A percentile compares a stretch with the other conserved stretches of the same genome.
These are phyloP conservation scores for Ballota nigra DNA, from an alignment of 257 asterid species.

Conservation along the genomic window DNA sequence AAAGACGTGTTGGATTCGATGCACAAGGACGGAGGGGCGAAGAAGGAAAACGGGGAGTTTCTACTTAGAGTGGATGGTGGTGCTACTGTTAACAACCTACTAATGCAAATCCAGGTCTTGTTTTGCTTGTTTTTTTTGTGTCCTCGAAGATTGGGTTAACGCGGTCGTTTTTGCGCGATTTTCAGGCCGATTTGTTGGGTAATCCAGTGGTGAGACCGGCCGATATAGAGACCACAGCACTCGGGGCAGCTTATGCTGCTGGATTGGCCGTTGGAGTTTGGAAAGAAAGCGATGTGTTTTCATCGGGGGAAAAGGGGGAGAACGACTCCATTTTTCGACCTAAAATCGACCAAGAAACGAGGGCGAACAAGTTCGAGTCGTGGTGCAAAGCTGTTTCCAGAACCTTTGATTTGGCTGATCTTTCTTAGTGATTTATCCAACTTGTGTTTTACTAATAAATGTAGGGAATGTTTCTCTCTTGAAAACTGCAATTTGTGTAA, in stretches of 20 bases:
- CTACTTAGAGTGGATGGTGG: conserved; percentile 95
- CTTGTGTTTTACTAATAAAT: neutral
- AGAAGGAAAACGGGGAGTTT: conserved; percentile 55
- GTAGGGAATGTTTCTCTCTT: neutral
- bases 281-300: conserved; percentile 63
- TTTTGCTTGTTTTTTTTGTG: neutral
- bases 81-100: conserved; percentile 78
- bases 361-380: conserved; percentile 77
- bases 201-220: conserved; percentile 79
- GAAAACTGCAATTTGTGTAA: neutral
- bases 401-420: conserved; percentile 88
- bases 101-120: conserved; percentile 93
- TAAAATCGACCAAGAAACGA: conserved; percentile 40
- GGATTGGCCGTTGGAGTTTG: conserved; percentile 90
- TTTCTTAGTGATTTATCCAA: conserved; percentile 31
- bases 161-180: neutral
- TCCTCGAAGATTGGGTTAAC: neutral
- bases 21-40: conserved; percentile 81
- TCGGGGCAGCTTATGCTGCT: conserved; percentile 96
- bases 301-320: conserved; percentile 55
- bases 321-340: conserved; percentile 57
- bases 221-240: conserved; percentile 91
- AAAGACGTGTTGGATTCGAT: conserved; percentile 90
- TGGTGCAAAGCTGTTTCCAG: conserved; percentile 90
- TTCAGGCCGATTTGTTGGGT: conserved; percentile 83